These are phyloP conservation scores for Melanomma pulvis-pyrius DNA, from an alignment of 495 filamentous ascomycete species.

Conservation along the genomic window DNA sequence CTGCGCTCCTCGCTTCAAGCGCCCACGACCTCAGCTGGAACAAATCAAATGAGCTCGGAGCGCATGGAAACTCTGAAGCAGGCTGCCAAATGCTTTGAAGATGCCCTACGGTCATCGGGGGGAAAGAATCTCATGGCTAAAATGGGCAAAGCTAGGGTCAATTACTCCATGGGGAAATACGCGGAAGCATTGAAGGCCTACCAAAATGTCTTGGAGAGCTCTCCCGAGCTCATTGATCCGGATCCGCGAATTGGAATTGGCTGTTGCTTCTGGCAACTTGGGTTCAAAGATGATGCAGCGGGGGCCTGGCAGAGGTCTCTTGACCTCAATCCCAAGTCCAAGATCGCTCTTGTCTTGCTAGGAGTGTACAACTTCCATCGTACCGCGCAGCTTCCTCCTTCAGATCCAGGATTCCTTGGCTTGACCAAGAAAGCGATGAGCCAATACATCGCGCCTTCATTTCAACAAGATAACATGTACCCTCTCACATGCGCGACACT, in stretches of 20 bases:
- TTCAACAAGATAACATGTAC: conserved; percentile 92
- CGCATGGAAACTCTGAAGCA: conserved; percentile 76
- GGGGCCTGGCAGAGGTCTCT: conserved; percentile 85
- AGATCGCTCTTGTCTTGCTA: conserved; percentile 86
- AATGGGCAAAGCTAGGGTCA: conserved; percentile 79
- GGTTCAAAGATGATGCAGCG: conserved; percentile 89
- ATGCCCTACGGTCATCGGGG: conserved; percentile 79
- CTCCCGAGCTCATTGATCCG: conserved; percentile 87
- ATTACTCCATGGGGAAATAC: conserved; percentile 81
- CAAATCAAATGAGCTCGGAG: conserved; percentile 69
- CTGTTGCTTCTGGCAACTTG: conserved; percentile 93
- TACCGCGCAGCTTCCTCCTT: conserved; percentile 76
- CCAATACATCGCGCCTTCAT: conserved; percentile 88
- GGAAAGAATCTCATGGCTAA: conserved; percentile 87
- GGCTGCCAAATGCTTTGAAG: conserved; percentile 89
- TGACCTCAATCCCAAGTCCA: conserved; percentile 84
- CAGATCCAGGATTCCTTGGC: conserved; percentile 72
- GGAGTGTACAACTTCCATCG: conserved; percentile 85
- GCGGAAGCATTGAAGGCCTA: conserved; percentile 80
- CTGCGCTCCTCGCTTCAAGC: conserved; percentile 83
- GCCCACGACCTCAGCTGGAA: conserved; percentile 66
- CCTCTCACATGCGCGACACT: conserved; percentile 90
- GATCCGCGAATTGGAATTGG: conserved; percentile 95
- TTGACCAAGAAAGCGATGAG: conserved; percentile 93
- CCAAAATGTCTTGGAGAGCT: conserved; percentile 79